phyloP scores from a whole-genome alignment of 2,329 filamentous ascomycete species.

The Phyllosticta citriasiana region DNA sequence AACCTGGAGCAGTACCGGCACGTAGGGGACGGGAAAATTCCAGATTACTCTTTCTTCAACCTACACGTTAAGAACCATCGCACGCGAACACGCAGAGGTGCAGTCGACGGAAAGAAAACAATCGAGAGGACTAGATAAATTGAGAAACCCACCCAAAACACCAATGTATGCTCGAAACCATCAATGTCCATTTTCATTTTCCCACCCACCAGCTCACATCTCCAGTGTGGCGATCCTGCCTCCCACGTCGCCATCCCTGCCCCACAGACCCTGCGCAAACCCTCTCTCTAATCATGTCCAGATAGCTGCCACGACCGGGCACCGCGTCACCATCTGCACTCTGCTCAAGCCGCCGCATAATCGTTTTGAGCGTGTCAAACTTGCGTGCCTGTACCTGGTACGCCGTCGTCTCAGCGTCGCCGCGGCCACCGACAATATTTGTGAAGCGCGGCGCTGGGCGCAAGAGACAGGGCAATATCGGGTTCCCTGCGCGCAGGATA shows the following conservation, averaged over 20 bases:
- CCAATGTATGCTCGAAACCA: not conserved
- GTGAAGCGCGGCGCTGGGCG: conserved; percentile 47
- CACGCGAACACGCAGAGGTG: not conserved
- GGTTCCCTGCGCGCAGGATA: conserved; percentile 41
- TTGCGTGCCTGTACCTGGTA: conserved; percentile 49
- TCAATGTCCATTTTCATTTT: not conserved
- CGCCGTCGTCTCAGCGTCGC: conserved; percentile 46
- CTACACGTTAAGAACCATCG: not conserved
- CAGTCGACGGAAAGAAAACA: not conserved
- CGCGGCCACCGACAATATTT: conserved; percentile 48
- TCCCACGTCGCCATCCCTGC: conserved; percentile 30
- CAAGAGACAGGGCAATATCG: conserved; percentile 47
- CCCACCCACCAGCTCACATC: conserved; percentile 14
- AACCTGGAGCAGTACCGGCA: too few species aligned
- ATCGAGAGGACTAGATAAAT: not conserved
- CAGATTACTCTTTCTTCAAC: not conserved
- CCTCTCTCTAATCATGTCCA: conserved; percentile 33
- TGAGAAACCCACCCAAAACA: not conserved
- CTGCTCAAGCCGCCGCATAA: conserved; percentile 37
- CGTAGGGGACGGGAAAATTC: not conserved
- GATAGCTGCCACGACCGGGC: conserved; percentile 21
- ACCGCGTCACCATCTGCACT: conserved; percentile 13
- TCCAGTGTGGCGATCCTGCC: conserved; percentile 38
- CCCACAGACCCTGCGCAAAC: conserved; percentile 34
- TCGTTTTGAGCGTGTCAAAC: conserved; percentile 43